Evolutionary conservation across 1,284 basidiomycete genomes (phyloP), one percentile per base, ranked within the genome.

Genomic region (Boletus subluridellus): DNA sequence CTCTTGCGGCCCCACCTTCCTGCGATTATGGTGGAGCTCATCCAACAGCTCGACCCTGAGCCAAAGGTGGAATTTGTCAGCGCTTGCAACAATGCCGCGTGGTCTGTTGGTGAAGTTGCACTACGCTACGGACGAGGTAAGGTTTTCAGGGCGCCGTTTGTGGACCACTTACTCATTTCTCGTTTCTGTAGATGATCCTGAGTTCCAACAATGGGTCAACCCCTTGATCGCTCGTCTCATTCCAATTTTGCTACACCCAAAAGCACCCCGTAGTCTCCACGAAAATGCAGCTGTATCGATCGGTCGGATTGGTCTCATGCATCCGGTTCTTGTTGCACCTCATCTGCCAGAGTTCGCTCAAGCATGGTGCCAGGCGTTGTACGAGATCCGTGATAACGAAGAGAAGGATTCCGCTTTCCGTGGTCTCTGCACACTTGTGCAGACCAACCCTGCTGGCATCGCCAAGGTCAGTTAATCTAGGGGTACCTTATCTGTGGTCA

Each of bases 271-370:
- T 63, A 95, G 92, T 66, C 78, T 99, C 51, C 92, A 95, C 63
- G 97, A 99, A 80, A 99, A 99, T 69, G 95, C 97, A 5, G 97
- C 97, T 1, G 97, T 99, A 10, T 98, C 96, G n/a, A 98, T 99
- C 66, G 97, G 97, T 30, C 84, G 97, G 35, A 88, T 99, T 56
- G 95, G 96, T 12, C 79, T 99, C 52, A 95, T 96, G 76, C 94
- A 94, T 70, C 95, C 97, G 0, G 74, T 78, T 26, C 75, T 93
- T 28, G 94, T 99, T 42, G 94, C 96, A 15, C 95, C 95, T 34
- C 90, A 95, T 68, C 80, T 98, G 46, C 84, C 87, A 7, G 88
- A 92, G 64, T 99, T 97, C 74, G 94, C 95, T 10, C 91, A 94
- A 73, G 87, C 90, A 11, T 99, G 97, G 97, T 98, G 96, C 75